Percentiles rank a stretch among this genome's conserved stretches.
These are phyloP conservation scores for Cercophora samala DNA, from an alignment of 495 filamentous ascomycete genomes.

Conservation along the genomic window DNA sequence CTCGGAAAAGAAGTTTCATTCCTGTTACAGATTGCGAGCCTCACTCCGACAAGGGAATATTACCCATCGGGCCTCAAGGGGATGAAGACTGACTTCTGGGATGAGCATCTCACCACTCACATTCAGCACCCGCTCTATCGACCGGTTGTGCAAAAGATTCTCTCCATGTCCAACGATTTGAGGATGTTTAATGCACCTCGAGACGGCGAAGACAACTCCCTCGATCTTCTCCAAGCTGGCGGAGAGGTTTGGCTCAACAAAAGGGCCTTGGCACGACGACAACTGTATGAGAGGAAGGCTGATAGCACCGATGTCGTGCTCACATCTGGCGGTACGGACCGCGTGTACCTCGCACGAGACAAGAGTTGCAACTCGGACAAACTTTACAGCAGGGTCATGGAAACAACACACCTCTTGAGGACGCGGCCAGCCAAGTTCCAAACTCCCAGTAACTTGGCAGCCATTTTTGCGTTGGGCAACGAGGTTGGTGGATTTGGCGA, in stretches of 20 bases:
- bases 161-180: conserved; percentile 38
- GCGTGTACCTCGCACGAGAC: conserved; percentile 28
- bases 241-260: conserved; percentile 13
- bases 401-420: conserved; percentile 33
- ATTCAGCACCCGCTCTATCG: conserved; percentile 56
- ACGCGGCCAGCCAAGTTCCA: conserved; percentile 23
- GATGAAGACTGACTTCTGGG: conserved; percentile 52
- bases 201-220: not conserved
- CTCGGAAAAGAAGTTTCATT: conserved; percentile 27
- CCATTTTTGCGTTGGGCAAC: conserved; percentile 29
- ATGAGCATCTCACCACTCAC: conserved; percentile 38
- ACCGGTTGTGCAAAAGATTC: conserved; percentile 41
- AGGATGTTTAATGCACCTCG: conserved; percentile 27
- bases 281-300: conserved; percentile 38
- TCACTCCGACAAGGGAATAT: conserved; percentile 52
- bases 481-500: conserved; percentile 37
- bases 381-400: conserved; percentile 28
- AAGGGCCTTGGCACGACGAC: conserved; percentile 38
- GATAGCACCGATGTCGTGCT: not conserved
- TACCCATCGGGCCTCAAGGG: conserved; percentile 53
- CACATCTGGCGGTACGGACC: not conserved
- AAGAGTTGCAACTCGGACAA: conserved; percentile 13
- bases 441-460: conserved; percentile 22
- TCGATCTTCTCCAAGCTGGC: not conserved
- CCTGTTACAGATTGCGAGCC: conserved; percentile 37